Evolutionary conservation across 768 basidiomycete species (phyloP).

Genomic region (Candolleomyces eurysporus): DNA sequence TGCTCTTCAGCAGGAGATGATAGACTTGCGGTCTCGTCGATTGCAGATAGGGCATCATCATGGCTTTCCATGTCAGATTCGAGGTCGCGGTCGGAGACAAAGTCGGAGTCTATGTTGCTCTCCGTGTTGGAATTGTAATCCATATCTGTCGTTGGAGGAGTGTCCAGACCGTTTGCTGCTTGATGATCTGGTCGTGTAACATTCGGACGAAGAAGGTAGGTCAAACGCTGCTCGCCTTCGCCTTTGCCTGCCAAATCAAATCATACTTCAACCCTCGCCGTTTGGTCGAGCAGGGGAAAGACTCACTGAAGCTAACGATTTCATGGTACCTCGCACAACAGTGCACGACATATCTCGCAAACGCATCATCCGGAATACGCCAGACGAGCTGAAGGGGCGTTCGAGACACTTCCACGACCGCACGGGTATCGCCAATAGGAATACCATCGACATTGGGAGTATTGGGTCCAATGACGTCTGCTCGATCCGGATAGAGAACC

Average conservation of each 20-base stretch:
- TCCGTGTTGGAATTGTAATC: slow-evolving; percentile 53
- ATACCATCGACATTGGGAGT: slow-evolving; percentile 32
- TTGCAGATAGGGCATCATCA: slow-evolving; percentile 24
- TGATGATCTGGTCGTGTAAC: slow-evolving; percentile 56
- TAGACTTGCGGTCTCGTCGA: slow-evolving; percentile 29
- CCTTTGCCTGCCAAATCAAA: slow-evolving; percentile 50
- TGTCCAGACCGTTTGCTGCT: slow-evolving; percentile 48
- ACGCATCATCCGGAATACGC: slow-evolving; percentile 67
- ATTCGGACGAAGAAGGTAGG: slow-evolving; percentile 80
- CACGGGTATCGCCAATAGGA: slow-evolving; percentile 49
- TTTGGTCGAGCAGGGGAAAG: neutral
- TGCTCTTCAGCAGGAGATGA: slow-evolving; percentile 11
- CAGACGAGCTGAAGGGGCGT: slow-evolving; percentile 70
- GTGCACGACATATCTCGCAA: slow-evolving; percentile 79
- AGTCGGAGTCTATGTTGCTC: slow-evolving; percentile 51
- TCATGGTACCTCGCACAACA: slow-evolving; percentile 80
- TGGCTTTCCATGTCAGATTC: slow-evolving; percentile 49
- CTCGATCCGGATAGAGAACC: slow-evolving; percentile 48
- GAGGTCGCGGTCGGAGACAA: slow-evolving; percentile 46
- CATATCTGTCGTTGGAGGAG: slow-evolving; percentile 71
- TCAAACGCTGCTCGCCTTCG: slow-evolving; percentile 55
- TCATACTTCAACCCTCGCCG: neutral
- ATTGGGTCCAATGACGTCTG: slow-evolving; percentile 11
- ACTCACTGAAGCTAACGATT: slow-evolving; percentile 79
- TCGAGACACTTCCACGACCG: slow-evolving; percentile 63